A percentile compares a stretch with the other conserved stretches of the same genome.
These are phyloP conservation scores for Schoenoplectus tabernaemontani DNA, from an alignment of 202 grass and related monocot species.

Conservation along the genomic window DNA sequence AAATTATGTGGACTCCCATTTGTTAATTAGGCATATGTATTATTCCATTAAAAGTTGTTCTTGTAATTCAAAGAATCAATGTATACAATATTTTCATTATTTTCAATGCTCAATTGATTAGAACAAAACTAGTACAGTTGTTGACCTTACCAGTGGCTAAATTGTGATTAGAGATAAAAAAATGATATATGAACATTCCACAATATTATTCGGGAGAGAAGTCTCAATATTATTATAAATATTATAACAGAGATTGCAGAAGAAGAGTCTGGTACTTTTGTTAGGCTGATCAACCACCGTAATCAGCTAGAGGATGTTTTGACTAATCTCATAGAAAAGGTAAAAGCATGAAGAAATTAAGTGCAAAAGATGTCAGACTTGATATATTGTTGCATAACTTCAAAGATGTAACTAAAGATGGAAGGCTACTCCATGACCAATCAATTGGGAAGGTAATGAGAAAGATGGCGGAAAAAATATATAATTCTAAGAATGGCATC, in stretches of 20 bases:
- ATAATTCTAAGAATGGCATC: not conserved
- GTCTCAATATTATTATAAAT: not conserved
- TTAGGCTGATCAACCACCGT: not conserved
- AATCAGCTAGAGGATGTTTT: not conserved
- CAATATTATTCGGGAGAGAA: not conserved
- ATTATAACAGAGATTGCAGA: not conserved
- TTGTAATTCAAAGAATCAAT: not conserved
- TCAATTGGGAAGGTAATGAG: not conserved
- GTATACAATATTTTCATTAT: not conserved
- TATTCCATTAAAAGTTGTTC: not conserved
- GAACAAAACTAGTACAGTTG: not conserved
- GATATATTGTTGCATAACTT: not conserved
- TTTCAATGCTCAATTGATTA: not conserved
- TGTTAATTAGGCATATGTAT: not conserved
- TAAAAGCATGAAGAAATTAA: not conserved
- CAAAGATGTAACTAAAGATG: not conserved
- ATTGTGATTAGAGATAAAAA: not conserved
- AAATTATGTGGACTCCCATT: not conserved
- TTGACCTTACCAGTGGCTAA: not conserved
- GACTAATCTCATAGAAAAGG: not conserved
- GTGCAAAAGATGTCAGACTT: not conserved
- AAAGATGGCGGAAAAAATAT: not conserved
- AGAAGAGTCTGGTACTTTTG: not conserved
- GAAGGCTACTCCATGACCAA: not conserved
- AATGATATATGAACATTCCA: not conserved